A percentile compares a stretch with the other conserved stretches of the same genome.
phyloP scores from a whole-genome alignment of 352 stramenopile species.

The Peronospora tabacina region DNA sequence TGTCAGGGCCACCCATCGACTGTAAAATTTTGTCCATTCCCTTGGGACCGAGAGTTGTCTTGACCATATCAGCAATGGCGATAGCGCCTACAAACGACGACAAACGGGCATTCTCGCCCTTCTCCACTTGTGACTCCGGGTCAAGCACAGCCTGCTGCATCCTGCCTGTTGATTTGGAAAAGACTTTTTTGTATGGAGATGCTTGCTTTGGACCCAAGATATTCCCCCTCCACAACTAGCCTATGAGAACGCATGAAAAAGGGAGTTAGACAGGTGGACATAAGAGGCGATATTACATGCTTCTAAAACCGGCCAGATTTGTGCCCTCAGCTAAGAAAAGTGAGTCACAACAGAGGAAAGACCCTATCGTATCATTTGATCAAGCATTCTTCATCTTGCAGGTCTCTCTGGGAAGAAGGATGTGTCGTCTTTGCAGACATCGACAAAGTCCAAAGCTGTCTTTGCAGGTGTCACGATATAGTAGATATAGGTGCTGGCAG shows the following conservation, averaged over 20 bases:
- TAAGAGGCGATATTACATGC: no score
- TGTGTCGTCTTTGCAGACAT: no score
- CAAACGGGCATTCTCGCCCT: conserved; percentile 97
- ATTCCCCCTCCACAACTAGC: conserved; percentile 15
- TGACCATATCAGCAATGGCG: conserved; percentile 99
- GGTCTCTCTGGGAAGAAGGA: no score
- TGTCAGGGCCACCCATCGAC: conserved; percentile 78
- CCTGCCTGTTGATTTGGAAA: neutral
- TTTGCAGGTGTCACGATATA: no score
- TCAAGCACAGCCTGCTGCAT: conserved; percentile 60
- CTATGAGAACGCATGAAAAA: conserved; percentile 1
- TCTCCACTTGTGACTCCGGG: conserved; percentile 78
- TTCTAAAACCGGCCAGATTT: no score
- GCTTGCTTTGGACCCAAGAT: conserved; percentile 11
- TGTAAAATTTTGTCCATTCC: conserved; percentile 99
- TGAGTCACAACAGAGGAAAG: no score
- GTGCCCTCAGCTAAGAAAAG: no score
- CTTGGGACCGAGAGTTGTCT: conserved; percentile 99
- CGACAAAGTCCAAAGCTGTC: no score
- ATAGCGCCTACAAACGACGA: conserved; percentile 98
- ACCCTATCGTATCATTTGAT: no score
- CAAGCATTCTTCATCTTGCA: no score
- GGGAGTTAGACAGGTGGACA: neutral
- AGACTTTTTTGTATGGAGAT: conserved; percentile 23
- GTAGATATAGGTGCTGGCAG: no score